phyloP scores from a whole-genome alignment of 2,329 filamentous ascomycete species.

The Phaeosphaeria sp. region DNA sequence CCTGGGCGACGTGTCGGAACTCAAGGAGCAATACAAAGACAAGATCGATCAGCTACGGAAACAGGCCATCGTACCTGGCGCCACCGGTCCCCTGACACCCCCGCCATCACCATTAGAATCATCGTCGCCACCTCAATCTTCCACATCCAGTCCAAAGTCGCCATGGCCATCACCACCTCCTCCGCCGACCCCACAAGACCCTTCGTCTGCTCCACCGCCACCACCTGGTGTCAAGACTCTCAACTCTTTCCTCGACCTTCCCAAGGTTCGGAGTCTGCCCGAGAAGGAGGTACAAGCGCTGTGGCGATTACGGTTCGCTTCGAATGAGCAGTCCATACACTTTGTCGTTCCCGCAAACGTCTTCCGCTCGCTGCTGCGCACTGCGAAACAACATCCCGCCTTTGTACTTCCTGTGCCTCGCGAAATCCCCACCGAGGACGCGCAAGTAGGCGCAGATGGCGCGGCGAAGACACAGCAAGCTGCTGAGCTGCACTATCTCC shows the following conservation, averaged over 20 bases:
- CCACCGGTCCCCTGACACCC: slow-evolving; percentile 53
- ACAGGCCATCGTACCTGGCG: slow-evolving; percentile 64
- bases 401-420: slow-evolving; percentile 90
- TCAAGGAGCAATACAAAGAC: slow-evolving; percentile 84
- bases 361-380: slow-evolving; percentile 74
- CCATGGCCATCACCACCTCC: slow-evolving; percentile 37
- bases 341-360: slow-evolving; percentile 77
- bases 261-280: slow-evolving; percentile 76
- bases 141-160: slow-evolving; percentile 17
- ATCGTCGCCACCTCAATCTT: slow-evolving; percentile 12
- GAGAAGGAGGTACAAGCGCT: slow-evolving; percentile 82
- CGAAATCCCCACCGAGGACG: slow-evolving; percentile 46
- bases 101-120: slow-evolving; percentile 12
- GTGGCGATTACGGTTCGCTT: slow-evolving; percentile 87
- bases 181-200: slow-evolving; percentile 31
- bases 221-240: slow-evolving; percentile 67
- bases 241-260: slow-evolving; percentile 75
- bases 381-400: slow-evolving; percentile 77
- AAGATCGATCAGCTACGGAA: slow-evolving; percentile 77
- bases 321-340: slow-evolving; percentile 76
- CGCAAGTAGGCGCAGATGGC: slow-evolving; percentile 9
- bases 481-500: slow-evolving; percentile 93
- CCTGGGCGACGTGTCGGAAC: slow-evolving; percentile 71
- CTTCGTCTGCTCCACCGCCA: slow-evolving; percentile 28
- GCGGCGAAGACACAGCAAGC: slow-evolving; percentile 56